A percentile compares a stretch with the other conserved stretches of the same genome.
These are phyloP conservation scores for Parafenestella ontariensis DNA, from an alignment of 2,329 filamentous ascomycete genomes.

Conservation along the genomic window DNA sequence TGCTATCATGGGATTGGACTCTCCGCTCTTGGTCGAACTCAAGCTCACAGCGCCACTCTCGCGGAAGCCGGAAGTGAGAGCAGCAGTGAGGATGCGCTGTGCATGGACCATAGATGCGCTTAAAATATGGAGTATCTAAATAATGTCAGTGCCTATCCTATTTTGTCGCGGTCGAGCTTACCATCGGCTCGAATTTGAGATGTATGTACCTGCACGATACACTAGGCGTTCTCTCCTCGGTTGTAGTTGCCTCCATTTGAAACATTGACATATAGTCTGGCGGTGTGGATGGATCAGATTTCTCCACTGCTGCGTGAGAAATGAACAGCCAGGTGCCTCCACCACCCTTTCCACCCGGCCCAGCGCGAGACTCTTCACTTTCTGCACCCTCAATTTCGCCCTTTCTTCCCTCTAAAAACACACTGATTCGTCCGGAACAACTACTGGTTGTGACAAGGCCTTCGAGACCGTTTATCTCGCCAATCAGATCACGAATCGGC, in stretches of 20 bases:
- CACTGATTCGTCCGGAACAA: constrained; percentile 84
- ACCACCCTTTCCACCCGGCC: constrained; percentile 83
- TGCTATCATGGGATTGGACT: constrained; percentile 76
- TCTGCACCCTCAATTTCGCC: constrained; percentile 29
- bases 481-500: constrained; percentile 78
- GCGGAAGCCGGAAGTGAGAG: constrained; percentile 82
- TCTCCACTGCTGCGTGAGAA: constrained; percentile 74
- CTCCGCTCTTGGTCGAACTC: constrained; percentile 44
- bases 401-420: constrained; percentile 83
- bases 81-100: constrained; percentile 76
- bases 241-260: constrained; percentile 48
- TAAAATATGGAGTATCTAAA: constrained; percentile 85
- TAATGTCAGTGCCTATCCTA: constrained; percentile 24
- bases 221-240: constrained; percentile 6
- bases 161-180: constrained; percentile 54
- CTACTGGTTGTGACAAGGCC: constrained; percentile 92
- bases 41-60: constrained; percentile 85
- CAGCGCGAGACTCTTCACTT: constrained; percentile 55
- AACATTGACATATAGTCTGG: constrained; percentile 31
- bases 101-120: constrained; percentile 77
- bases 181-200: constrained; percentile 96
- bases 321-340: constrained; percentile 83
- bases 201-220: constrained; percentile 65
- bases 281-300: constrained; percentile 15
- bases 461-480: constrained; percentile 74